Evolutionary conservation across 805 yeast genomes (phyloP).

Genomic region (Tetrapisispora nanseiensis): DNA sequence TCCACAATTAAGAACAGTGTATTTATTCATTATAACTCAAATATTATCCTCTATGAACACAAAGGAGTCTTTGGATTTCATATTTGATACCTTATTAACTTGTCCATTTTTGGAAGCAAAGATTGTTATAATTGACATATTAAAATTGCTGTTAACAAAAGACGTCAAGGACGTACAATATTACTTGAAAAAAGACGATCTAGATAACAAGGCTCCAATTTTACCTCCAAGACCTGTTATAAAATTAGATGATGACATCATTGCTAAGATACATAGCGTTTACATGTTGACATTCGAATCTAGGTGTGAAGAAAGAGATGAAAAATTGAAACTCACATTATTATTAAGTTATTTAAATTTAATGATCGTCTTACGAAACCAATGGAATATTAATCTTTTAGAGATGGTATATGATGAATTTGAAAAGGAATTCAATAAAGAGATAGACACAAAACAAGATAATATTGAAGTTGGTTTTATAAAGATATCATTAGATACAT

Average conservation of each 20-base stretch:
- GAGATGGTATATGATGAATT: conserved; percentile 26
- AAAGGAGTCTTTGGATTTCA: conserved; percentile 45
- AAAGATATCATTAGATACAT: conserved; percentile 20
- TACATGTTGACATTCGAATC: conserved; percentile 32
- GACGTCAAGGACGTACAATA: not conserved
- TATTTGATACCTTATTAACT: conserved; percentile 52
- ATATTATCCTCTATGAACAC: conserved; percentile 52
- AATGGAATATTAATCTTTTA: conserved; percentile 26
- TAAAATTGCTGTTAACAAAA: conserved; percentile 53
- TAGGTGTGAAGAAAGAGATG: conserved; percentile 8
- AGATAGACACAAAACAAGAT: conserved; percentile 8
- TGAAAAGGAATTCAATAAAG: conserved; percentile 17
- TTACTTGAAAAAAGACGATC: not conserved
- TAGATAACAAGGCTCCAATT: conserved; percentile 6
- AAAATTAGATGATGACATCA: conserved; percentile 34
- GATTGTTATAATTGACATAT: conserved; percentile 50
- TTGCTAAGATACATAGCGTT: conserved; percentile 35
- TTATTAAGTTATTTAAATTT: conserved; percentile 52
- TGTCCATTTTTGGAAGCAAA: conserved; percentile 62
- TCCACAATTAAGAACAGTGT: conserved; percentile 33
- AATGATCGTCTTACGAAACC: conserved; percentile 29
- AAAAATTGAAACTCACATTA: conserved; percentile 4
- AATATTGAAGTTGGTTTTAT: conserved; percentile 22
- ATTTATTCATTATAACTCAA: conserved; percentile 53
- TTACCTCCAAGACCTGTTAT: conserved; percentile 35